phyloP scores from a whole-genome alignment of 2,329 filamentous ascomycete species.

The Fusarium kyushuense region DNA sequence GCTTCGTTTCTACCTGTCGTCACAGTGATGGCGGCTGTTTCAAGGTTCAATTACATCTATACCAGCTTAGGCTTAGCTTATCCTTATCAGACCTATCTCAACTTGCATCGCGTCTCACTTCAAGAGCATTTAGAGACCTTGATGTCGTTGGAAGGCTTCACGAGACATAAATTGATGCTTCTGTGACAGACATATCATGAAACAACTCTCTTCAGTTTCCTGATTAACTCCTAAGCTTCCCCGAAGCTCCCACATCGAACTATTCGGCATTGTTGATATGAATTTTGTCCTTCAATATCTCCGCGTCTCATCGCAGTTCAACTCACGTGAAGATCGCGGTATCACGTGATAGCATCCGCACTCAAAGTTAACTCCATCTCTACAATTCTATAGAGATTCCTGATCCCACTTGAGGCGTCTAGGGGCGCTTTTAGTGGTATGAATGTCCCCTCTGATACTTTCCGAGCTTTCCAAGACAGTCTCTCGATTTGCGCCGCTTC shows the following conservation, averaged over 20 bases:
- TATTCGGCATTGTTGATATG: conserved; percentile 19
- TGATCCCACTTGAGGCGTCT: conserved; percentile 14
- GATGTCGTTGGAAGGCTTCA: conserved; percentile 15
- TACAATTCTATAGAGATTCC: conserved; percentile 3
- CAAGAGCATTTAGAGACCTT: conserved; percentile 17
- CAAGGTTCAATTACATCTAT: conserved; percentile 11
- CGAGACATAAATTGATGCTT: not conserved
- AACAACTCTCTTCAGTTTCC: not conserved
- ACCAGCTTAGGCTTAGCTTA: not conserved
- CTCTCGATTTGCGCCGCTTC: conserved; percentile 7
- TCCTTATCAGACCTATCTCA: conserved; percentile 18
- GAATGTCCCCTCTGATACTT: not conserved
- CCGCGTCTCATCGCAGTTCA: conserved; percentile 21
- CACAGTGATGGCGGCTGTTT: conserved; percentile 50
- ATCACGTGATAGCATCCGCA: conserved; percentile 38
- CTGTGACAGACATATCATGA: not conserved
- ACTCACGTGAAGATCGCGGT: conserved; percentile 25
- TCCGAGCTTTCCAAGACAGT: conserved; percentile 31
- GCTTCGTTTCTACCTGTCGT: conserved; percentile 47
- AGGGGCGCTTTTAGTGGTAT: not conserved
- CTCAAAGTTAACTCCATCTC: conserved; percentile 22
- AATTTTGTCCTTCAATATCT: not conserved
- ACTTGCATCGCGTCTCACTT: conserved; percentile 44
- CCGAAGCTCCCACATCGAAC: not conserved
- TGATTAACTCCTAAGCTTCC: not conserved